Percentiles rank a stretch among this genome's conserved stretches.
Conservation (phyloP, 805 yeast species). For the Metschnikowia matae region DNA sequence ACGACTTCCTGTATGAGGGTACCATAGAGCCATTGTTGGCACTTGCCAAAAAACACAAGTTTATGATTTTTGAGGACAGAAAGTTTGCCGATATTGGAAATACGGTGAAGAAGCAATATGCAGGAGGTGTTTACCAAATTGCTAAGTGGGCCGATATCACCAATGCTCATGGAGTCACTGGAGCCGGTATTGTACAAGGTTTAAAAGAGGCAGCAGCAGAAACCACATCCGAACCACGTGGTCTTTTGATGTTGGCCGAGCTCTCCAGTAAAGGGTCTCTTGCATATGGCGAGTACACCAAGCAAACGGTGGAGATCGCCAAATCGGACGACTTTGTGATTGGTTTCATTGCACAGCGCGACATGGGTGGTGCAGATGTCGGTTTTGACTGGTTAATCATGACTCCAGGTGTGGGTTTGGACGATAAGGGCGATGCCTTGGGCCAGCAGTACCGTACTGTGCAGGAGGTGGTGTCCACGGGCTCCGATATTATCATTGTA, state of each 20-base stretch:
- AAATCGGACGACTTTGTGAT: slow-evolving; percentile 86
- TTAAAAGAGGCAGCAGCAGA: slow-evolving; percentile 76
- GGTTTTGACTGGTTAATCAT: slow-evolving; percentile 93
- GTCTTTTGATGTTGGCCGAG: slow-evolving; percentile 92
- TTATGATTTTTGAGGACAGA: slow-evolving; percentile 92
- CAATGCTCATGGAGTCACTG: slow-evolving; percentile 96
- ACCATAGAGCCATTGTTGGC: slow-evolving; percentile 72
- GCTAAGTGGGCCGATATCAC: slow-evolving; percentile 96
- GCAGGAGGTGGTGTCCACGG: slow-evolving; percentile 72
- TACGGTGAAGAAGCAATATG: slow-evolving; percentile 90
- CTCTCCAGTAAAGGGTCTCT: slow-evolving; percentile 89
- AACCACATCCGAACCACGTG: slow-evolving; percentile 73
- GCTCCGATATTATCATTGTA: slow-evolving; percentile 96
- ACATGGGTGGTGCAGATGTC: slow-evolving; percentile 77
- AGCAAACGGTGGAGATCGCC: slow-evolving; percentile 80
- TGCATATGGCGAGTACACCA: slow-evolving; percentile 89
- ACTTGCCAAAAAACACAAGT: slow-evolving; percentile 76
- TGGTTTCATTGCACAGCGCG: slow-evolving; percentile 93
- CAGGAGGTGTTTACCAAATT: slow-evolving; percentile 84
- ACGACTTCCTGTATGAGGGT: slow-evolving; percentile 78
- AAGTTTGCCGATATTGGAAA: slow-evolving; percentile 98
- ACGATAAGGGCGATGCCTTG: slow-evolving; percentile 90
- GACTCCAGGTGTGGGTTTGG: slow-evolving; percentile 99
- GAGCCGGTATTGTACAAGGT: slow-evolving; percentile 88
- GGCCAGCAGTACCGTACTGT: slow-evolving; percentile 98